Evolutionary conservation across 2,329 filamentous ascomycete genomes (phyloP).

Genomic region (Xylariaceae sp.): DNA sequence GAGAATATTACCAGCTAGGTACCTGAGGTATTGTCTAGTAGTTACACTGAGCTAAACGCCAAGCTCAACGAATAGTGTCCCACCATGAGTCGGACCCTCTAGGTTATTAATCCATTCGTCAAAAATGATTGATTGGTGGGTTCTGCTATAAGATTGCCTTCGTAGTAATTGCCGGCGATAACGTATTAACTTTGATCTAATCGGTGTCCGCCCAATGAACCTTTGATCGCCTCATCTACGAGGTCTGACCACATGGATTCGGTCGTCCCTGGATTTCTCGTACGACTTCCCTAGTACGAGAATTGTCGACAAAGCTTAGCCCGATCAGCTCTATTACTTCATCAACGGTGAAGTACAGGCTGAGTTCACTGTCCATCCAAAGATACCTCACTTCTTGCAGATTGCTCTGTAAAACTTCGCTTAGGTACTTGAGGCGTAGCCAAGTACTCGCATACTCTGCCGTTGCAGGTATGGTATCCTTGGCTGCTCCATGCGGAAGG

Average conservation of each 20-base stretch:
- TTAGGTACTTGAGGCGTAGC: slow-evolving; percentile 63
- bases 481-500: slow-evolving; percentile 36
- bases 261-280: slow-evolving; percentile 55
- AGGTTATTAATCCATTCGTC: too few relatives aligned
- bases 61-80: neutral
- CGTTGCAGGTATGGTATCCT: slow-evolving; percentile 50
- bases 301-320: slow-evolving; percentile 63
- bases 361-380: slow-evolving; percentile 65
- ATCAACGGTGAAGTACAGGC: slow-evolving; percentile 58
- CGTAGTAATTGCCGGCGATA: too few relatives aligned
- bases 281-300: slow-evolving; percentile 56
- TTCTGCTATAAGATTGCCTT: too few relatives aligned
- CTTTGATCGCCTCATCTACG: too few relatives aligned
- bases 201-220: too few relatives aligned
- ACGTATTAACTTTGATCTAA: too few relatives aligned
- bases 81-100: too few relatives aligned
- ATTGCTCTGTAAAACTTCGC: slow-evolving; percentile 65
- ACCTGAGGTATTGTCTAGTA: too few relatives aligned
- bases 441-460: slow-evolving; percentile 60
- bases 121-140: too few relatives aligned
- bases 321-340: slow-evolving; percentile 63
- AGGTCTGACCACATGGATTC: slow-evolving; percentile 32
- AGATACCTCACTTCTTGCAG: slow-evolving; percentile 61
- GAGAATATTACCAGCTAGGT: neutral
- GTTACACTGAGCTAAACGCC: neutral